A percentile compares a stretch with the other conserved stretches of the same genome.
Evolutionary conservation across 2,329 filamentous ascomycete genomes (phyloP).

Genomic region (Clonostachys sp.): DNA sequence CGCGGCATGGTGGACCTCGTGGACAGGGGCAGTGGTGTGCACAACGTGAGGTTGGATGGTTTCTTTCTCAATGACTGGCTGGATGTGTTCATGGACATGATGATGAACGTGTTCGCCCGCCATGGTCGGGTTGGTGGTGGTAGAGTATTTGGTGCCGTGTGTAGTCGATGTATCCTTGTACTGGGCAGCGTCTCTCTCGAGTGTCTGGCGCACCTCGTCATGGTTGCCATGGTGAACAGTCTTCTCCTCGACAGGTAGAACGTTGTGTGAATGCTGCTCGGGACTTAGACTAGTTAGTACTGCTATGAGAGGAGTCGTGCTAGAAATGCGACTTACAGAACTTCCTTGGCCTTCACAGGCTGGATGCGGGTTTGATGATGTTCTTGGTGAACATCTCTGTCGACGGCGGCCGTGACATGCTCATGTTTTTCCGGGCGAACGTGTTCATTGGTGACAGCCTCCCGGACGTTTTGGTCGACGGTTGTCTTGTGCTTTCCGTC

Average conservation of each 20-base stretch:
- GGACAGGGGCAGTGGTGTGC: constrained; percentile 68
- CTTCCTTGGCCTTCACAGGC: constrained; percentile 40
- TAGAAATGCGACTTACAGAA: constrained; percentile 31
- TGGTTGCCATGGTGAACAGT: constrained; percentile 57
- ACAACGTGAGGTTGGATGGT: constrained; percentile 62
- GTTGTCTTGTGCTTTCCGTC: constrained; percentile 66
- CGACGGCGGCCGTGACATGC: constrained; percentile 55
- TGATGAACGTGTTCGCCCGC: constrained; percentile 25
- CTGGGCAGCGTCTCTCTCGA: constrained; percentile 43
- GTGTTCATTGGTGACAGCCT: constrained; percentile 55
- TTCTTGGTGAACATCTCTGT: constrained; percentile 67
- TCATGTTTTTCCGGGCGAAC: constrained; percentile 58
- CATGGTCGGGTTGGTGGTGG: constrained; percentile 14
- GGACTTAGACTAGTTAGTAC: constrained; percentile 24
- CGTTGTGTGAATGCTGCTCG: constrained; percentile 58
- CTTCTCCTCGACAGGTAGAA: constrained; percentile 54
- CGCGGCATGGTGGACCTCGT: constrained; percentile 66
- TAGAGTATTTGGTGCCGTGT: constrained; percentile 17
- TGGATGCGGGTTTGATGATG: constrained; percentile 69
- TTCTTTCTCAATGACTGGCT: constrained; percentile 68
- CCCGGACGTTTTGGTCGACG: constrained; percentile 60
- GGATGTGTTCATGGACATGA: constrained; percentile 62
- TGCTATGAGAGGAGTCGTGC: not conserved
- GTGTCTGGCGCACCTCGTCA: constrained; percentile 33
- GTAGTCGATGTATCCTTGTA: constrained; percentile 19